phyloP scores from a whole-genome alignment of 1,139 yeast genomes.

The Hemisphaericaspora lyxosophila region DNA sequence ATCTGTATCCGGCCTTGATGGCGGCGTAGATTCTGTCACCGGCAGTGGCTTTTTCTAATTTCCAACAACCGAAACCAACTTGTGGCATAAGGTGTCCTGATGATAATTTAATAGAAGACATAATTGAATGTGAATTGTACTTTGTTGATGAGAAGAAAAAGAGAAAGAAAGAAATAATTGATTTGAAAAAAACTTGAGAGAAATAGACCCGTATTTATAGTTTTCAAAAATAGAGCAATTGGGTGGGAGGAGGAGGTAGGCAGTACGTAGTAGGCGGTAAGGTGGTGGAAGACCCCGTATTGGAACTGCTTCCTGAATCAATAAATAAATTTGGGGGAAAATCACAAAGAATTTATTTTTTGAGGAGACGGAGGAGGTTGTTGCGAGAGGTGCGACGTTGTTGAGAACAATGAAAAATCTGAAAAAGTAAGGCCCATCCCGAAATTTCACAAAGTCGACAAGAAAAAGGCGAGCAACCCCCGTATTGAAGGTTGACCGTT shows the following conservation, averaged over 20 bases:
- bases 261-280: too few relatives aligned
- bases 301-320: neutral
- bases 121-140: conserved; percentile 3
- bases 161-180: conserved; percentile 2
- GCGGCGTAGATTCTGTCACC: conserved; percentile 65
- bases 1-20: conserved; percentile 69
- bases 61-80: conserved; percentile 72
- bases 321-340: neutral
- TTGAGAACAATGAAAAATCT: neutral
- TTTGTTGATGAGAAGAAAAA: conserved; percentile 1
- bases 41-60: conserved; percentile 54
- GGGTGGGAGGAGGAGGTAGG: neutral
- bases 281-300: too few relatives aligned
- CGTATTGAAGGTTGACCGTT: too few relatives aligned
- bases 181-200: too few relatives aligned
- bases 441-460: conserved; percentile 2
- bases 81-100: conserved; percentile 62
- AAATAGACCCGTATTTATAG: conserved; percentile 5
- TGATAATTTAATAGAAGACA: conserved; percentile 46
- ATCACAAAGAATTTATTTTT: neutral
- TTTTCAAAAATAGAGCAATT: neutral
- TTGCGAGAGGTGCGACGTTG: conserved; percentile 1
- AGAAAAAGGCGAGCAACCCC: too few relatives aligned
- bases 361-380: neutral
- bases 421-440: conserved; percentile 7